Base-by-base conservation (phyloP, 1,284 basidiomycete genomes). In the Vanrija pseudolonga region DNA sequence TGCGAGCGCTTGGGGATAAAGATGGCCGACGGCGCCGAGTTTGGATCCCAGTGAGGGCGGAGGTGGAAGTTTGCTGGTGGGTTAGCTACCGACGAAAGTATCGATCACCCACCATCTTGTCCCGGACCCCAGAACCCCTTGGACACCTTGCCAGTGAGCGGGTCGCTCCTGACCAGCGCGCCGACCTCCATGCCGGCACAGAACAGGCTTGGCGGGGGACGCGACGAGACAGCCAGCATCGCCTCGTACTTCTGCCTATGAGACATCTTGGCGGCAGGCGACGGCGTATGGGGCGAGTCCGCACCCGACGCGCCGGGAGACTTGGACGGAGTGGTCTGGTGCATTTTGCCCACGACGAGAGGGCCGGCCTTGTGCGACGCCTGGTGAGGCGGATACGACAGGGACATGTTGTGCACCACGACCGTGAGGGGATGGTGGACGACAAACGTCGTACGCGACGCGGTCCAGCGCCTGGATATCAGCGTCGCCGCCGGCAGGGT, bases 71-170 rank as follows among this genome's bases (percentile, higher is more conserved):
- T 71, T 42, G 72, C 69, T 69, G 39, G 32, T 5, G 20, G 8
- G 45, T 57, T 45, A 53, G 44, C 40, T n/a, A n/a, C 12, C 14
- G 6, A 32, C 46, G 6, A 23, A 24, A 39, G 42, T 36, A 38
- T 4, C 2, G 8, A 11, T 17, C 20, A 64, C 69, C 55, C 24
- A 71, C 71, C 64, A 61, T 73, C 68, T 45, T 65, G 53, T 0
- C 66, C 67, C 5, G 74, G 72, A 24, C 72, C 73, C 67, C 73
- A 73, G 54, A 68, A 74, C 0, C 74, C 74, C 47, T 74, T 74
- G 5, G 71, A 66, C 3, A 71, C 66, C 47, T 74, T 74, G 4
- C 72, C 74, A 12, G 56, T 67, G 43, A 75, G 57, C 1, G 74
- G 73, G 45, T 76, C 74, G 37, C 70, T 71, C 36, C 67, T 57